Evolutionary conservation across 805 yeast species (phyloP).

Genomic region (Teunomyces stri): DNA sequence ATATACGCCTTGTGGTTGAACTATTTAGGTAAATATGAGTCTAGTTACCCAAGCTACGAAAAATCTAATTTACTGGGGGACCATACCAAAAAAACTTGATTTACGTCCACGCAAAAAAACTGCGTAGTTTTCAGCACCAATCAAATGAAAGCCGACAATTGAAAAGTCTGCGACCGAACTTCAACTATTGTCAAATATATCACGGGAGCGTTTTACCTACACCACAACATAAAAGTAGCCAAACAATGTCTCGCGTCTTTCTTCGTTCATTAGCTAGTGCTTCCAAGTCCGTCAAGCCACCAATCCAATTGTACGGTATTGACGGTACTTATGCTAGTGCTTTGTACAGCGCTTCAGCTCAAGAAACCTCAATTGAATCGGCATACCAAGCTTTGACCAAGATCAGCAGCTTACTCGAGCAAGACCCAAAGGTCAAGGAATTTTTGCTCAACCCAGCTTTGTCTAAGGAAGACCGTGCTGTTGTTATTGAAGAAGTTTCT

Average conservation of each 20-base stretch:
- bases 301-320: constrained; percentile 90
- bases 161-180: constrained; percentile 4
- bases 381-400: constrained; percentile 64
- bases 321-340: constrained; percentile 98
- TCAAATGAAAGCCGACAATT: constrained; percentile 2
- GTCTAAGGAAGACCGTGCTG: constrained; percentile 67
- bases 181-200: constrained; percentile 3
- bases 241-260: constrained; percentile 49
- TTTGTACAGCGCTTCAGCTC: constrained; percentile 85
- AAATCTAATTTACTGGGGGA: too few relatives aligned
- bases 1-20: neutral
- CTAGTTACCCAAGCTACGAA: neutral
- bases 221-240: constrained; percentile 5
- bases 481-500: constrained; percentile 62
- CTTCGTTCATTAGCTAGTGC: constrained; percentile 74
- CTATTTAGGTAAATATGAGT: neutral
- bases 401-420: constrained; percentile 51
- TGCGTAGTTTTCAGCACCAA: constrained; percentile 3
- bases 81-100: neutral
- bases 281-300: constrained; percentile 67
- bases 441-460: constrained; percentile 82
- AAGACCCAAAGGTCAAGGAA: constrained; percentile 61
- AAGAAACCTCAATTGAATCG: constrained; percentile 71
- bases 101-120: neutral
- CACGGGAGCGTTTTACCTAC: constrained; percentile 2